Conservation (phyloP, 1,139 yeast genomes). For the Saccharomycopsis hybrid region DNA sequence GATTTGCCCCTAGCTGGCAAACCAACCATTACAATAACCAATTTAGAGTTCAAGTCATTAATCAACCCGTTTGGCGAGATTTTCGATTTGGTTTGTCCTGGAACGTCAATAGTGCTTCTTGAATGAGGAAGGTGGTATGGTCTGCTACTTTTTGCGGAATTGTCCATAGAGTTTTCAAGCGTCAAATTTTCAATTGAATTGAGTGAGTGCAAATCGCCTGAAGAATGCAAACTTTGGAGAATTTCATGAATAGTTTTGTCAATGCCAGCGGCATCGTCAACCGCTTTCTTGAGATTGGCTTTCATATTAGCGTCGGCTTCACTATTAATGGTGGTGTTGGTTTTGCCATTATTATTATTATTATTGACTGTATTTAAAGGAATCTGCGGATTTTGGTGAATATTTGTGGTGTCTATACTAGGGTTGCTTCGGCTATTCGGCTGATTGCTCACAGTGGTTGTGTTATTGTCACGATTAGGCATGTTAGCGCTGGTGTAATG, state of each 20-base stretch:
- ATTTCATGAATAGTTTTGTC: conserved; percentile 14
- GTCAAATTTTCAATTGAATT: conserved; percentile 15
- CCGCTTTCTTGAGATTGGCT: too few species aligned
- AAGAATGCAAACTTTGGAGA: conserved; percentile 2
- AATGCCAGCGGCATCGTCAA: background rate
- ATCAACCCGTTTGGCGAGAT: conserved; percentile 79
- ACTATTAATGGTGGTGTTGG: too few species aligned
- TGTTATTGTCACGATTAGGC: too few species aligned
- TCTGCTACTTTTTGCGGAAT: background rate
- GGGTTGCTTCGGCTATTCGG: too few species aligned
- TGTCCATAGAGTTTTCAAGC: conserved; percentile 18
- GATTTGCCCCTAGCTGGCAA: conserved; percentile 91
- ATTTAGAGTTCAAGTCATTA: conserved; percentile 65
- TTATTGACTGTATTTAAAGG: too few species aligned
- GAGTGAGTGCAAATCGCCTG: conserved; percentile 11
- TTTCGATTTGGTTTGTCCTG: conserved; percentile 83
- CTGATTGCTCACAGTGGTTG: too few species aligned
- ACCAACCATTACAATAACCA: conserved; percentile 93
- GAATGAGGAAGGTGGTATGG: background rate
- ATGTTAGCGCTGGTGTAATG: too few species aligned
- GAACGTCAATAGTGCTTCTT: conserved; percentile 70
- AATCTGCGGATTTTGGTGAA: too few species aligned
- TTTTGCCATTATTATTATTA: too few species aligned
- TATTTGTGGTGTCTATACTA: too few species aligned
- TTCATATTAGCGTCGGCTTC: too few species aligned